Base-by-base conservation (phyloP, 2,329 filamentous ascomycete species). In the Leptographium lundbergii region DNA sequence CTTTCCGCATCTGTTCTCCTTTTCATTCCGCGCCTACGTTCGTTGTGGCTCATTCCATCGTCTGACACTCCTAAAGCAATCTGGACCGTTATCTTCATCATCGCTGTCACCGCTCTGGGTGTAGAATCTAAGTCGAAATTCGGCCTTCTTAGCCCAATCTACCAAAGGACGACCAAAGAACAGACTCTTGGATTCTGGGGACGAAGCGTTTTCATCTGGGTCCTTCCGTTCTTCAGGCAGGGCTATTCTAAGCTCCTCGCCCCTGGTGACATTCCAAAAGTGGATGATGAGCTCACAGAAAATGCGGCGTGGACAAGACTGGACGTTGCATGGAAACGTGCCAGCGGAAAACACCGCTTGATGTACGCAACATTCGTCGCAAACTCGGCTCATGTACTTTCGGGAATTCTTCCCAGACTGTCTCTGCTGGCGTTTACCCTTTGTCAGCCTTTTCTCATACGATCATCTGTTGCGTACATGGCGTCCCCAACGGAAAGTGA, bases 381-480 rank as follows among this genome's bases (percentile, higher is more conserved):
- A 4, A 29, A 52, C 32, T 19, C 25, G 11, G 9, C 50, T 13
- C 10, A 27, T 32, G 25, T 52, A 5, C 50, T 52, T 7, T 29
- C 25, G 3, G 50, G 13, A 5, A 59, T 67, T 6, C 56, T 65
- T 3, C 63, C 68, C 0, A 62, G 68, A 34, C 61, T 70, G 6
- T 57, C 61, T 6, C 61, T 67, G 6, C 64, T 66, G 11, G 65
- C 51, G 6, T 71, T 71, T 62, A 64, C 60, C 19, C 67, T 71
- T 36, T 68, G 67, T 56, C 69, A 70, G 57, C 68, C 69, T 5
- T 63, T 72, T 24, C 65, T 71, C 47, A 64, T 72, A 22, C 62
- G 64, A 22, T 63, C 59, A 1, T 61, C 68, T 22, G 65, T 76
- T 0, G 4, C 64, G 17, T 67, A 68, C 42, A 61, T 73, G 2